Evolutionary conservation across 2,329 filamentous ascomycete species (phyloP).

Genomic region (Paraconiothyrium sp.): DNA sequence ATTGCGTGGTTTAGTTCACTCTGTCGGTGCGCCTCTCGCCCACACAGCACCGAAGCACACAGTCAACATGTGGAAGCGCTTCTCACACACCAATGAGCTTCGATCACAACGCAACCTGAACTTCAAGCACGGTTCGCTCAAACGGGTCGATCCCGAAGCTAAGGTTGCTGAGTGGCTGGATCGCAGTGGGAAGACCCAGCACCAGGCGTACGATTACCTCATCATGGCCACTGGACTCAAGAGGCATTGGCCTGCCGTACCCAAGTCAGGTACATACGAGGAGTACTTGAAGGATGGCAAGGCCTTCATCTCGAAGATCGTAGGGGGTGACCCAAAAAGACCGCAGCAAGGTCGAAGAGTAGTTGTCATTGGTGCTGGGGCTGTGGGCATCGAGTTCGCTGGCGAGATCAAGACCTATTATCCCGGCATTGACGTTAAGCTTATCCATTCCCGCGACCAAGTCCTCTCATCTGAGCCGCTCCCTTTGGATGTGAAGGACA

Average conservation of each 20-base stretch:
- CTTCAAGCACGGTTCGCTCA: conserved; percentile 73
- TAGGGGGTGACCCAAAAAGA: conserved; percentile 37
- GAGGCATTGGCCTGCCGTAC: conserved; percentile 76
- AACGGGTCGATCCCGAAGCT: conserved; percentile 65
- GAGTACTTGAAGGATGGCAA: conserved; percentile 71
- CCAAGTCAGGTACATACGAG: conserved; percentile 69
- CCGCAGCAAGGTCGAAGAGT: conserved; percentile 58
- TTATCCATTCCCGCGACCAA: conserved; percentile 76
- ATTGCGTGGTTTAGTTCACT: conserved; percentile 65
- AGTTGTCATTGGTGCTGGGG: conserved; percentile 79
- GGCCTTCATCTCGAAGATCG: conserved; percentile 64
- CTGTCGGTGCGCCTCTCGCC: conserved; percentile 79
- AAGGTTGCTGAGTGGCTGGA: conserved; percentile 68
- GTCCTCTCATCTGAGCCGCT: conserved; percentile 79
- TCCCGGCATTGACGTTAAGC: conserved; percentile 72
- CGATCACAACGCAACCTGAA: conserved; percentile 66
- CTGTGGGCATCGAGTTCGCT: conserved; percentile 84
- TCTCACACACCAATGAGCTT: conserved; percentile 72
- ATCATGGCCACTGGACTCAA: conserved; percentile 75
- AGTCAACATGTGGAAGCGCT: conserved; percentile 75
- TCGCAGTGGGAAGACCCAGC: conserved; percentile 58
- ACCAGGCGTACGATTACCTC: conserved; percentile 74
- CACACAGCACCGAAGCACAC: conserved; percentile 71
- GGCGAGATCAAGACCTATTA: conserved; percentile 76
- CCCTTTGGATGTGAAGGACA: conserved; percentile 73